Conservation (phyloP, 2,329 filamentous ascomycete genomes). For the Colletotrichum sojae region DNA sequence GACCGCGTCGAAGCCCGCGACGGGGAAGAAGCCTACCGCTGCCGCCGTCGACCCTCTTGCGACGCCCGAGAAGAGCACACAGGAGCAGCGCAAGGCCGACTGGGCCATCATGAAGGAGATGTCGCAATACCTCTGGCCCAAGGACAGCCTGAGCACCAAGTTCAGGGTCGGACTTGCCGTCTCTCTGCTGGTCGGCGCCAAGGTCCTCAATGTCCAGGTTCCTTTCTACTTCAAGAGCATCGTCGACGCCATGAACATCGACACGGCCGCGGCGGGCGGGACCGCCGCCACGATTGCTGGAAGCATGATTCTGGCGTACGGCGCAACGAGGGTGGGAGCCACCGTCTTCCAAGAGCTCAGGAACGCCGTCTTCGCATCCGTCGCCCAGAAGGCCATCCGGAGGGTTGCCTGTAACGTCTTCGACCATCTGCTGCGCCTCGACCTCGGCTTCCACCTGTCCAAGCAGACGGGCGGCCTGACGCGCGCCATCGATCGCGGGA, state of each 20-base stretch:
- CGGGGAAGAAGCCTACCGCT: constrained; percentile 33
- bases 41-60: constrained; percentile 68
- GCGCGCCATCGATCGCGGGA: constrained; percentile 94
- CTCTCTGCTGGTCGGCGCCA: constrained; percentile 86
- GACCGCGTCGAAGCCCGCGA: constrained; percentile 6
- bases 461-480: constrained; percentile 96
- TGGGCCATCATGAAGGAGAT: constrained; percentile 99
- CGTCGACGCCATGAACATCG: constrained; percentile 97
- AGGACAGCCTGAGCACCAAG: constrained; percentile 86
- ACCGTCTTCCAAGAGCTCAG: constrained; percentile 93
- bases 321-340: constrained; percentile 87
- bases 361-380: constrained; percentile 96
- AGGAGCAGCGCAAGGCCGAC: constrained; percentile 95
- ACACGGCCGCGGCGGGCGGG: constrained; percentile 87
- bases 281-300: constrained; percentile 92
- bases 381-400: constrained; percentile 96
- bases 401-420: constrained; percentile 94
- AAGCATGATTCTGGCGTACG: constrained; percentile 94
- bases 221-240: constrained; percentile 99
- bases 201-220: constrained; percentile 96
- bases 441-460: constrained; percentile 93
- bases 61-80: constrained; percentile 76
- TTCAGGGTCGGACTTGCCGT: constrained; percentile 89
- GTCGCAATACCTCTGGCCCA: constrained; percentile 96
- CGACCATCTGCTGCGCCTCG: constrained; percentile 87